Conservation (phyloP, 1,139 yeast species). For the Meyerozyma sp. region DNA sequence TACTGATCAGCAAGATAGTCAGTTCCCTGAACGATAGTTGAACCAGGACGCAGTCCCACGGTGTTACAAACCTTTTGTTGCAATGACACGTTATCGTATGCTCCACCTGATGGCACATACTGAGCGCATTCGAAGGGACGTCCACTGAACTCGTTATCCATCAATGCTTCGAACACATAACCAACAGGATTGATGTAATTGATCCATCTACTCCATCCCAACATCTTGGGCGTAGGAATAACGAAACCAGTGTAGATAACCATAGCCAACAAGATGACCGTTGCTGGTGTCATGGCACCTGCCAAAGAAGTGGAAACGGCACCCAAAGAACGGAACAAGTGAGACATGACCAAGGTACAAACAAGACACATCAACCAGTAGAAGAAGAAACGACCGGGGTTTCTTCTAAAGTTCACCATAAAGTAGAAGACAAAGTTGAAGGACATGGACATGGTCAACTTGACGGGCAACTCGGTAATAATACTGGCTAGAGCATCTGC, state of each 20-base stretch:
- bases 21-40: conserved; percentile 50
- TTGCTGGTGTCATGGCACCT: conserved; percentile 71
- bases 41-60: conserved; percentile 63
- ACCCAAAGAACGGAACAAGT: conserved; percentile 68
- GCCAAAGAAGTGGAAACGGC: conserved; percentile 55
- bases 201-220: conserved; percentile 79
- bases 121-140: conserved; percentile 31
- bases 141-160: conserved; percentile 51
- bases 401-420: conserved; percentile 60
- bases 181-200: conserved; percentile 68
- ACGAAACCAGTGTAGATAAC: conserved; percentile 75
- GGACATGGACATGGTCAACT: conserved; percentile 46
- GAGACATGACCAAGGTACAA: conserved; percentile 64
- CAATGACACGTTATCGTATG: conserved; percentile 33
- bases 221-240: conserved; percentile 61
- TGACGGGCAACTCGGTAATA: conserved; percentile 62
- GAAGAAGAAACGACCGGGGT: conserved; percentile 66
- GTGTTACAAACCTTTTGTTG: conserved; percentile 51
- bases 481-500: conserved; percentile 73
- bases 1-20: conserved; percentile 44
- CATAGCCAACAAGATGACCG: conserved; percentile 54
- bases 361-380: conserved; percentile 50
- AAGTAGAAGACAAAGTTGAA: conserved; percentile 66
- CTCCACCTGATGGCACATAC: conserved; percentile 50
- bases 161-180: conserved; percentile 62